Conservation (phyloP, 805 yeast species). For the Candida sithepensis region DNA sequence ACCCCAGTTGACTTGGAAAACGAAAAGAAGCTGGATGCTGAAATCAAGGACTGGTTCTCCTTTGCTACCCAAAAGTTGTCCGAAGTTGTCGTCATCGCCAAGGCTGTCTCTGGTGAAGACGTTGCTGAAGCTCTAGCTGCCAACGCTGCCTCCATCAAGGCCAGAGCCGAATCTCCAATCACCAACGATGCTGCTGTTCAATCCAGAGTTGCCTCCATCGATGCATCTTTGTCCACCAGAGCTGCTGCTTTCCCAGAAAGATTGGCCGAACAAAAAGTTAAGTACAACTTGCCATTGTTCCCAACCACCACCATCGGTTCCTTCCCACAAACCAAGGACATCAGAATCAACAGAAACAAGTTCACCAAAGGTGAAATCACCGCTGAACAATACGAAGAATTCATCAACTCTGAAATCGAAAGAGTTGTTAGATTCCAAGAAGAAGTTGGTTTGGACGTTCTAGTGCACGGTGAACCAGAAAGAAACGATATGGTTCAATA, state of each 20-base stretch:
- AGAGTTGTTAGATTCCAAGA: slow-evolving; percentile 98
- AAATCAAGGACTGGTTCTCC: slow-evolving; percentile 96
- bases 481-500: slow-evolving; percentile 99
- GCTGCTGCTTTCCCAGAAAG: slow-evolving; percentile 82
- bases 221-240: slow-evolving; percentile 78
- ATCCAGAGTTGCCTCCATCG: slow-evolving; percentile 75
- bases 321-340: slow-evolving; percentile 99
- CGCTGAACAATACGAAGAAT: slow-evolving; percentile 91
- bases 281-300: slow-evolving; percentile 94
- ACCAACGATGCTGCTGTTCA: slow-evolving; percentile 91
- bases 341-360: slow-evolving; percentile 97
- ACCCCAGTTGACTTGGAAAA: slow-evolving; percentile 95
- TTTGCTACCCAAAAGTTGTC: slow-evolving; percentile 94
- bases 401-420: slow-evolving; percentile 95
- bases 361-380: slow-evolving; percentile 95
- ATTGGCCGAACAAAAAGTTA: slow-evolving; percentile 79
- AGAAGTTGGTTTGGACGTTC: slow-evolving; percentile 95
- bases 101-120: slow-evolving; percentile 78
- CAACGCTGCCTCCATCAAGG: slow-evolving; percentile 79
- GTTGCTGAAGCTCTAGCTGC: slow-evolving; percentile 77
- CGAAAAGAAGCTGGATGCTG: slow-evolving; percentile 88
- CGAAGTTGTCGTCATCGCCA: slow-evolving; percentile 90
- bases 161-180: slow-evolving; percentile 82
- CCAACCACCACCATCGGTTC: slow-evolving; percentile 99
- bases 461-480: slow-evolving; percentile 99